A percentile compares a stretch with the other conserved stretches of the same genome.
phyloP scores from a whole-genome alignment of 352 stramenopile species.

The Saprolegnia parasitica region DNA sequence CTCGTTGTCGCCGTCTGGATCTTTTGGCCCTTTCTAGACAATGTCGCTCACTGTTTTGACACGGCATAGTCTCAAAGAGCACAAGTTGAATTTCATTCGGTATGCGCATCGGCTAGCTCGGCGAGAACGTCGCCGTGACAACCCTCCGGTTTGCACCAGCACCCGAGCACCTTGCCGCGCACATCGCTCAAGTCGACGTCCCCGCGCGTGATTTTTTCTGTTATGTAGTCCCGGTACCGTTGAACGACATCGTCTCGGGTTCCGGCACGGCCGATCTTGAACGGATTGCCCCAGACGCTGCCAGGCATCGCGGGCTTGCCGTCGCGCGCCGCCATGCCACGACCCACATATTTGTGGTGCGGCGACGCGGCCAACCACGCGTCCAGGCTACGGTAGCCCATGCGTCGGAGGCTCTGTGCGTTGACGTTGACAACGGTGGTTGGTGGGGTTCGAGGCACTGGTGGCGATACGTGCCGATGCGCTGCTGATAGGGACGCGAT shows the following conservation, averaged over 20 bases:
- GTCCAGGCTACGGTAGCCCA: constrained; percentile 8
- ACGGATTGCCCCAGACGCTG: constrained; percentile 4
- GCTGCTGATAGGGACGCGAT: not conserved
- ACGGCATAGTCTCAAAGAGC: too few species aligned
- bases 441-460: too few species aligned
- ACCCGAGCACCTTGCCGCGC: constrained; percentile 1
- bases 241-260: constrained; percentile 1
- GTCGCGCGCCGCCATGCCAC: not conserved
- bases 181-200: constrained; percentile 1
- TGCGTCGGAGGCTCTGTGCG: not conserved
- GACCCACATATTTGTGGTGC: constrained; percentile 2
- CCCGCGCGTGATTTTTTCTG: not conserved
- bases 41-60: too few species aligned
- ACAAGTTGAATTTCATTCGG: too few species aligned
- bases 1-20: too few species aligned
- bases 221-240: not conserved
- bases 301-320: not conserved
- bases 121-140: constrained; percentile 8
- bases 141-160: constrained; percentile 3
- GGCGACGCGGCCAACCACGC: not conserved
- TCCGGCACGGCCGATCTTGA: not conserved
- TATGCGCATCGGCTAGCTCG: not conserved
- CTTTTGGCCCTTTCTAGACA: too few species aligned
- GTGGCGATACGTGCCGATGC: too few species aligned
- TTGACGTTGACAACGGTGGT: constrained; percentile 1